Evolutionary conservation across 306 rosid species (phyloP).

Genomic region (Acacia acuminata): DNA sequence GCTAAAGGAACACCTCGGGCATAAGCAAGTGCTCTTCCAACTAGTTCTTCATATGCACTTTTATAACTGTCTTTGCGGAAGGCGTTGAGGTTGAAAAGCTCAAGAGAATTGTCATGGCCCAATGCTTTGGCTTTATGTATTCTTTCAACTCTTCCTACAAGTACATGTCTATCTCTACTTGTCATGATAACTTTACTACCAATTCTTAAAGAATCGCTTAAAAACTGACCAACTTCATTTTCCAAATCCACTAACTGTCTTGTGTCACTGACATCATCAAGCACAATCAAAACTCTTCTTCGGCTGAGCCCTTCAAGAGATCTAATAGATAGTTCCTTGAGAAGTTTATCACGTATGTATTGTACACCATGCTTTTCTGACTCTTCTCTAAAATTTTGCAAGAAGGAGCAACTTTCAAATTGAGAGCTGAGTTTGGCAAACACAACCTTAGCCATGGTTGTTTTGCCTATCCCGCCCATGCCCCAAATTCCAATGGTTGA

Average conservation of each 20-base stretch:
- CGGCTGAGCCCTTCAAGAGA: neutral
- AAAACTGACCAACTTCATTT: neutral
- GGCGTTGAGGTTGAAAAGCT: conserved; percentile 28
- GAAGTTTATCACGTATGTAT: neutral
- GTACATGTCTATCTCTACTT: neutral
- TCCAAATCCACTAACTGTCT: neutral
- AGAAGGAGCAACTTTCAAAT: neutral
- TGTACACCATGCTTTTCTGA: neutral
- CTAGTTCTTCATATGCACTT: neutral
- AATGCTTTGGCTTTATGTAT: neutral
- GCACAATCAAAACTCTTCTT: conserved; percentile 17
- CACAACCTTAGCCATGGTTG: conserved; percentile 21
- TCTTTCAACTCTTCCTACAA: neutral
- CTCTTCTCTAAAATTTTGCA: conserved; percentile 18
- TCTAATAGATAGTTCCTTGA: neutral
- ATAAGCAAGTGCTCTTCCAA: conserved; percentile 1
- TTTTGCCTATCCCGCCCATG: conserved; percentile 27
- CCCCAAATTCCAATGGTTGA: conserved; percentile 34
- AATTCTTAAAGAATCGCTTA: neutral
- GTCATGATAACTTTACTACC: conserved; percentile 26
- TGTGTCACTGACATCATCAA: conserved; percentile 14
- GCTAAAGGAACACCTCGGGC: conserved; percentile 29
- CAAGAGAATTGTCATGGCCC: neutral
- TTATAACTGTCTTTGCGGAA: neutral
- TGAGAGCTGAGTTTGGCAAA: neutral